Base-by-base conservation (phyloP, 2,329 filamentous ascomycete species). In the Phyllachora maydis region DNA sequence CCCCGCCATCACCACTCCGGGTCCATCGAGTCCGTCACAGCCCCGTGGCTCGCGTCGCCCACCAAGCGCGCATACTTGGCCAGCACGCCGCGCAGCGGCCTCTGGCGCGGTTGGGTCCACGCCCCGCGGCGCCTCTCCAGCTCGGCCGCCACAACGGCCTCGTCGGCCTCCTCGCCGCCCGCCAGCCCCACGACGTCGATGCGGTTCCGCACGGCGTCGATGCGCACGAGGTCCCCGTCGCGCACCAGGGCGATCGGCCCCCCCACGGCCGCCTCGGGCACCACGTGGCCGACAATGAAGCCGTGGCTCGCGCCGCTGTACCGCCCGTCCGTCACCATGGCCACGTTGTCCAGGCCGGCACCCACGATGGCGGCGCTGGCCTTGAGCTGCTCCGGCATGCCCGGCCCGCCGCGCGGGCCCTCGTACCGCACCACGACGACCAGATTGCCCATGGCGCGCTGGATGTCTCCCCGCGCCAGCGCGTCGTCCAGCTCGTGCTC, bases 351-450 rank as follows among this genome's bases (percentile, higher is more conserved):
- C 24, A 95, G 56, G 8, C 76, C 76, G 1, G 85, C 85, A 23
- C 85, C 85, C 75, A 92, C 92, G 35, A 95, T 78, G 11, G 83
- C 79, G 0, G 82, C 82, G 28, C 67, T 76, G 8, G 85, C 78
- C 43, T 76, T 81, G 21, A 95, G 62, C 49, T 92, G 82, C 49
- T 95, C 85, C 2, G 83, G 85, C 85, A 95, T 95, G 20, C 85
- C 85, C 0, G 85, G 85, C 0, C 85, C 85, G 31, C 85, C 85
- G 42, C 79, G 83, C 8, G 85, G 85, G 0, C 85, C 85, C 45
- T 95, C 85, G 43, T 93, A 93, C 12, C 85, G 72, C 25, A 95
- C 82, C 16, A 93, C 69, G 14, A 93, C 55, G 11, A 93, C 85
- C 9, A 91, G 60, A 41, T 90, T 88, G 40, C 88, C 79, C 29